Base-by-base conservation (phyloP, 1,139 yeast genomes). In the Pichia cactophila region DNA sequence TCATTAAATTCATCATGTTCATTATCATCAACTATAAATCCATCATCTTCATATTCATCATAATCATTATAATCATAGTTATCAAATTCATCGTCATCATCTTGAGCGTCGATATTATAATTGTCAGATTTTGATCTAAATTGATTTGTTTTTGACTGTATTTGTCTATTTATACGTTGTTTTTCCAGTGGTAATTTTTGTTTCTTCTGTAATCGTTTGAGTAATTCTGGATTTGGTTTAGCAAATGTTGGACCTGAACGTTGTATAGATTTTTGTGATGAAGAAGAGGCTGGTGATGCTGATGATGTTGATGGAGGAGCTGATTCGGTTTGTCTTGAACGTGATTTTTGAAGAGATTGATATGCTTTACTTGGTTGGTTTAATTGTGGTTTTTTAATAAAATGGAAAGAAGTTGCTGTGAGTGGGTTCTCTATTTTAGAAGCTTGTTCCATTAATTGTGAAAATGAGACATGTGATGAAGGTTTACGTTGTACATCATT, bases 381-480 rank as follows among this genome's bases (percentile, higher is more conserved):
- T 14, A 37, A 12, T 5, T n/a, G 11, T 28, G 26, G 12, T 29
- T 47, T 48, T 31, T 54, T 50, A 36, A 55, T 54, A 28, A 64
- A 52, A 31, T 55, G 23, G 53, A 37, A 69, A 36, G 59, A 16
- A 4, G 23, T 50, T 2, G 52, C 49, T 2, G 50, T 47, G 20
- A 43, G 10, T 8, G 49, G 41, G 36, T 41, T 43, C 67, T 67
- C 81, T 14, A 80, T 75, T 31, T 69, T 67, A n/a, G 80, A 78
- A 0, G 92, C 92, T 60, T 80, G 78, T 56, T 77, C 78, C 87
- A 84, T 83, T 53, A 85, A 68, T 51, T 83, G 87, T 44, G 75
- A 76, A 59, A 82, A 85, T 11, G 81, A 73, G 62, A 82, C 64
- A 58, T 81, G 82, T 57, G 80, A 76, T 0, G 61, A 48, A 3